A percentile compares a stretch with the other conserved stretches of the same genome.
Evolutionary conservation across 306 rosid species (phyloP).

Genomic region (Prunus kanzakura): DNA sequence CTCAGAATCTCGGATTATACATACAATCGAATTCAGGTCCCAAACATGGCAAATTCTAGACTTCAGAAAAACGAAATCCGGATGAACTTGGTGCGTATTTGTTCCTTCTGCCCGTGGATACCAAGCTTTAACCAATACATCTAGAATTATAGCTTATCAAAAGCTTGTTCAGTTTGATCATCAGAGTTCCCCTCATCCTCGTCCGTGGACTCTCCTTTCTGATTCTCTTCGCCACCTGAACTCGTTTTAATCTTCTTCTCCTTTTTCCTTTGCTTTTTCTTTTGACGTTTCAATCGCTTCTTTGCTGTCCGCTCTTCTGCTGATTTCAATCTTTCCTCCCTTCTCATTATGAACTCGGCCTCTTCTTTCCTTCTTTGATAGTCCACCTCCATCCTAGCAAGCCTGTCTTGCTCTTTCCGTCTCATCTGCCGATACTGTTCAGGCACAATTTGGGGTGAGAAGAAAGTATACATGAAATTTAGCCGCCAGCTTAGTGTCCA

Average conservation of each 20-base stretch:
- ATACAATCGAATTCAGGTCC: background rate
- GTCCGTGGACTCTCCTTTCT: constrained; percentile 57
- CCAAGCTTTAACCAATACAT: background rate
- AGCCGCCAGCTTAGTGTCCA: background rate
- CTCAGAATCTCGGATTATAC: background rate
- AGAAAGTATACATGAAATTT: background rate
- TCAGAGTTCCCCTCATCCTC: constrained; percentile 51
- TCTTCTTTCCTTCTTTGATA: constrained; percentile 72
- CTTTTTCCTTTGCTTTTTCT: constrained; percentile 75
- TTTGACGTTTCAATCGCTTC: constrained; percentile 82
- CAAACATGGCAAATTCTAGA: background rate
- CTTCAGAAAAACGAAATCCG: background rate
- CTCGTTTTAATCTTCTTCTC: constrained; percentile 59
- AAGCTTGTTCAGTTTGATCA: constrained; percentile 31
- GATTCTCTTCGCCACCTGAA: constrained; percentile 45
- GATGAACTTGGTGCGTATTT: background rate
- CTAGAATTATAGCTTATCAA: background rate
- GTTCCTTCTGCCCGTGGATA: background rate
- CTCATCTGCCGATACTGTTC: constrained; percentile 92
- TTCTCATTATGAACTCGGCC: constrained; percentile 71
- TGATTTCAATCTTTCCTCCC: constrained; percentile 84
- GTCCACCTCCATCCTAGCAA: constrained; percentile 89
- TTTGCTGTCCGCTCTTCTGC: constrained; percentile 84
- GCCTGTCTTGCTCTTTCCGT: constrained; percentile 92
- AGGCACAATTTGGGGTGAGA: constrained; percentile 21